phyloP scores from a whole-genome alignment of 2,329 filamentous ascomycete species.

The Pseudodiploospora longispora region DNA sequence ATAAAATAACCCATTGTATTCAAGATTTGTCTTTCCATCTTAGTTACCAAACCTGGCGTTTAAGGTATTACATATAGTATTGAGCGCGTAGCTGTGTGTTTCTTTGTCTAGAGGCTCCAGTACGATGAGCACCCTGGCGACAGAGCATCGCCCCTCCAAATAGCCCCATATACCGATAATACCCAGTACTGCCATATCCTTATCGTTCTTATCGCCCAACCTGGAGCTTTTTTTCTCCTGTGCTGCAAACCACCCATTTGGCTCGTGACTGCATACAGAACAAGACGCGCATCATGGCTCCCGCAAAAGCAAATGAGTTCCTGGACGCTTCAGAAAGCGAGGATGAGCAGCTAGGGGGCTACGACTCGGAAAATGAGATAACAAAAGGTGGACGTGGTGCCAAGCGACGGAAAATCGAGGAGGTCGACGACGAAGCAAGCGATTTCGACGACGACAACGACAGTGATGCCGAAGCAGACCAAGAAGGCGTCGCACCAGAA shows the following conservation, averaged over 20 bases:
- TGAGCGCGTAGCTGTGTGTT: no score
- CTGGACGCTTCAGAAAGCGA: slow-evolving; percentile 54
- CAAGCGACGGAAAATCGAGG: slow-evolving; percentile 56
- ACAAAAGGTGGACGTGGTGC: slow-evolving; percentile 53
- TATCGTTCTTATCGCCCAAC: slow-evolving; percentile 5
- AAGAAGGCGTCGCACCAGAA: slow-evolving; percentile 21
- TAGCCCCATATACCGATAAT: background rate
- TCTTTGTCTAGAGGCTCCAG: no score
- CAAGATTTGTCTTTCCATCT: no score
- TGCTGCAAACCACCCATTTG: background rate
- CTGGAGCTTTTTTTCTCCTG: slow-evolving; percentile 15
- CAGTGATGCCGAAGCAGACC: slow-evolving; percentile 25
- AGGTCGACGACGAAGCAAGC: slow-evolving; percentile 26
- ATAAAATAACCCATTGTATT: no score
- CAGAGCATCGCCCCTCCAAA: background rate
- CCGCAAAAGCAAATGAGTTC: slow-evolving; percentile 65
- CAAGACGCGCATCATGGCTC: slow-evolving; percentile 42
- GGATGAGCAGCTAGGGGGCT: slow-evolving; percentile 49
- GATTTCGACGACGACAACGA: slow-evolving; percentile 20
- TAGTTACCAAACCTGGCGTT: no score
- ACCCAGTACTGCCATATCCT: slow-evolving; percentile 3
- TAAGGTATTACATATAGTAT: no score
- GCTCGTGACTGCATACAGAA: background rate
- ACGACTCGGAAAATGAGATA: slow-evolving; percentile 62
- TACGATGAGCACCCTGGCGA: no score